phyloP scores from a whole-genome alignment of 495 filamentous ascomycete species.

The Friedmanniomyces endolithicus region DNA sequence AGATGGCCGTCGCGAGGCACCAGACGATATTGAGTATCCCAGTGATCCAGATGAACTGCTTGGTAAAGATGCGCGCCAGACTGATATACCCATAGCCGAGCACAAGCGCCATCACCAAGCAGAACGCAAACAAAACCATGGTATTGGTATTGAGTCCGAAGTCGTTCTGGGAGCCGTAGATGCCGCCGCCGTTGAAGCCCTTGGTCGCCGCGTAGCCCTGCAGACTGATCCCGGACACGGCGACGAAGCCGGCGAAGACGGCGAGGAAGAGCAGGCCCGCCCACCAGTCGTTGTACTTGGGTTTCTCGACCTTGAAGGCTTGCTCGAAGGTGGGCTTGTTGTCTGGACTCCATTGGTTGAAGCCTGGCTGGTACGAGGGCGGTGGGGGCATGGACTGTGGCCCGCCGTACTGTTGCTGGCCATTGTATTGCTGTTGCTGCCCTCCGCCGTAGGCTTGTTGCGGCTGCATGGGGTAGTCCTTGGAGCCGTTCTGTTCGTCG shows the following conservation, averaged over 20 bases:
- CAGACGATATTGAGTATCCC: slow-evolving; percentile 56
- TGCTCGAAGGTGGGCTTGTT: slow-evolving; percentile 58
- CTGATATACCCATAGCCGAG: slow-evolving; percentile 67
- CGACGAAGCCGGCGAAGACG: slow-evolving; percentile 63
- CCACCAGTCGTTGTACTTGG: slow-evolving; percentile 84
- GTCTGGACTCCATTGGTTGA: slow-evolving; percentile 4
- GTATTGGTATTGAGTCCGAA: slow-evolving; percentile 73
- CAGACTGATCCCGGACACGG: slow-evolving; percentile 63
- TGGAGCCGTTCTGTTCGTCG: background rate
- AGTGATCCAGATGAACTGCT: slow-evolving; percentile 46
- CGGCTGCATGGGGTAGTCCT: slow-evolving; percentile 5
- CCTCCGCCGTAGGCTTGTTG: background rate
- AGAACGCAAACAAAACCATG: slow-evolving; percentile 68
- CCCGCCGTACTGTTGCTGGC: background rate
- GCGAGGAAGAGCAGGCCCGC: slow-evolving; percentile 66
- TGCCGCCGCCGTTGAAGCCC: slow-evolving; percentile 56
- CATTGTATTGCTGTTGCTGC: background rate
- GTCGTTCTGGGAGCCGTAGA: slow-evolving; percentile 53
- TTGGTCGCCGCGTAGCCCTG: slow-evolving; percentile 60
- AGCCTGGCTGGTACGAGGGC: slow-evolving; percentile 10
- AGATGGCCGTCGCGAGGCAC: slow-evolving; percentile 55
- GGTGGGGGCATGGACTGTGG: slow-evolving; percentile 14
- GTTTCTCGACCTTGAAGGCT: slow-evolving; percentile 64
- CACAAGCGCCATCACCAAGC: slow-evolving; percentile 56
- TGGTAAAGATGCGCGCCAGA: slow-evolving; percentile 67